Evolutionary conservation across 225 moss, liverwort and hornwort species (phyloP), one percentile per base, ranked within the genome.

Genomic region (Ulota crispa): DNA sequence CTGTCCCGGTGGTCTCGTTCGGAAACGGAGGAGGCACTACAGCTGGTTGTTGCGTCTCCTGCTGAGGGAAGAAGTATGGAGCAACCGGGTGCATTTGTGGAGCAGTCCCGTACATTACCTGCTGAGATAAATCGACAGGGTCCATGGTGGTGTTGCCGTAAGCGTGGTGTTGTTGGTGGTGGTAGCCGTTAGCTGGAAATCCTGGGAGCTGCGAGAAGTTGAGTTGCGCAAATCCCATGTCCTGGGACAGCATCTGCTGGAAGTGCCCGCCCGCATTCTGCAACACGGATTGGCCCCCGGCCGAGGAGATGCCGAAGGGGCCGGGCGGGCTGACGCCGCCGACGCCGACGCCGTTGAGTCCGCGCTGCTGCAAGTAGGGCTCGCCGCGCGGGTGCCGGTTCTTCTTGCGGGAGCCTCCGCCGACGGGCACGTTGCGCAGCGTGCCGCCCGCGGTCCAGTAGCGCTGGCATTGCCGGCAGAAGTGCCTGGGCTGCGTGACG

Each of bases 391-490:
- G 76, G 19, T 89, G 89, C 2, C 84, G 84, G 77, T 42, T 85
- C 80, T 80, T 87, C 43, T 87, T 87, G 27, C 87, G 59, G 0
- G 87, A 87, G 23, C 87, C 87, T 1, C 87, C 87, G 8, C 87
- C 87, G 3, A 87, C 87, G 5, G 87, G 87, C 0, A 87, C 87
- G 64, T 87, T 87, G 65, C 87, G 87, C 0, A 87, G 84, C 10
- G 87, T 87, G 1, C 87, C 87, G 6, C 87, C 87, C 18, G 84
- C 87, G 21, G 87, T 87, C 87, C 87, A 87, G 84, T 87, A 87
- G 4, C 87, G 75, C 26, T 87, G 87, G 43, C 87, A 87, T 85
- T 87, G 87, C 41, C 87, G 59, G 72, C 87, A 87, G 78, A 87
- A 87, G 76, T 87, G 87, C 15, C 87, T 56, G 9, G 87, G 87